A percentile compares a stretch with the other conserved stretches of the same genome.
Conservation (phyloP, 129 eudicot species). For the Flaveria linearis region DNA sequence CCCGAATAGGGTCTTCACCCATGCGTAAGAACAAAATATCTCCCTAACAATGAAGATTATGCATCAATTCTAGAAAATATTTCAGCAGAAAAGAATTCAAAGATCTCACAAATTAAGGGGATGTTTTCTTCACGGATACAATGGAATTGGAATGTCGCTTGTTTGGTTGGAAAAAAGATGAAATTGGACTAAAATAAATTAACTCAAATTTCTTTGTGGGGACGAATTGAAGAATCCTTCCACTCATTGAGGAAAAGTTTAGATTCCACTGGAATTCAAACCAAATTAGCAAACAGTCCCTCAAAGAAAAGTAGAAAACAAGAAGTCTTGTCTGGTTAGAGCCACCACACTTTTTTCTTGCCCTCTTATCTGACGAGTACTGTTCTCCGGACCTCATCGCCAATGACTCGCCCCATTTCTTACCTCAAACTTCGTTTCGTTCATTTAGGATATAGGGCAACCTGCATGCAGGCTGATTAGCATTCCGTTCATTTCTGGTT, state of each 20-base stretch:
- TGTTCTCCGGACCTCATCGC: not conserved
- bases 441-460: not conserved
- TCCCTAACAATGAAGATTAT: slow-evolving; percentile 58
- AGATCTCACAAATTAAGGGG: not conserved
- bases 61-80: slow-evolving; percentile 22
- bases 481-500: not conserved
- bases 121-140: not conserved
- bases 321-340: not conserved
- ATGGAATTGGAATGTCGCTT: not conserved
- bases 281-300: too few relatives aligned
- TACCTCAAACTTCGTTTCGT: not conserved
- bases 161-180: not conserved
- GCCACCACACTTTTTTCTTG: not conserved
- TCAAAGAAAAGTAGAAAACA: too few relatives aligned
- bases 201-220: slow-evolving; percentile 6
- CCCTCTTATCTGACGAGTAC: not conserved
- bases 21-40: slow-evolving; percentile 79
- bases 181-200: not conserved
- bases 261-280: too few relatives aligned
- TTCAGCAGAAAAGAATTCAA: slow-evolving; percentile 11
- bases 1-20: slow-evolving; percentile 81
- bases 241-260: not conserved
- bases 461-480: not conserved
- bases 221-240: not conserved
- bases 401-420: not conserved